Base-by-base conservation (phyloP, 495 filamentous ascomycete species). In the Aspergillus mulundensis region DNA sequence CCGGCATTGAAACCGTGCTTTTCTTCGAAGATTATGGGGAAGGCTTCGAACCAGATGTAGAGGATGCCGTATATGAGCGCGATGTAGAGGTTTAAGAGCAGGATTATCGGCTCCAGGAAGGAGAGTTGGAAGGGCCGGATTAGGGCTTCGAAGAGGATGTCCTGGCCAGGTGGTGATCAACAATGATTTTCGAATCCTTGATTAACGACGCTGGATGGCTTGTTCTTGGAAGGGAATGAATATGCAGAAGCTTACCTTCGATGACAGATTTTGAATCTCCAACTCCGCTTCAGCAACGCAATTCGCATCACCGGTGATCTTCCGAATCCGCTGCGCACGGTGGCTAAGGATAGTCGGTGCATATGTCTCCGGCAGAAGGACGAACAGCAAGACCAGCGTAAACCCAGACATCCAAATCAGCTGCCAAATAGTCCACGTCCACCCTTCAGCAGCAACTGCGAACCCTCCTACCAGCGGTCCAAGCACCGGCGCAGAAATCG, bases 21-120 rank as follows among this genome's bases (percentile, higher is more conserved):
- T 2, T 68, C 68, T 38, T 61, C 28, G 60, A 80, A 84, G 50
- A 82, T 74, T 20, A 81, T 70, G 1, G 79, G 80, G 63, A 82
- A 84, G 5, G 74, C 75, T 58, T 84, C 81, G 66, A 84, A 83
- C 71, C 73, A 84, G 60, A 78, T 73, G 60, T 82, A 84, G 8
- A 80, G 66, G 24, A 83, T 72, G 4, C 74, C 78, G 46, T 84
- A 83, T 34, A 78, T 70, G 0, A 83, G 70, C 6, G 77, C 65
- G 42, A 76, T 79, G 61, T 83, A 82, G 18, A 83, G 67, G 57
- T 82, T 81, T 3, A 80, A 61, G 7, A 80, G 48, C 55, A 82
- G 65, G 19, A 82, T 73, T 39, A 79, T 75, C 1, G 79, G 81
- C 50, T 83, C 79, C 0, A 66, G 50, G 53, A 77, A 73, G 38